Conservation (phyloP, 768 basidiomycete species). For the Pleurotus eryngii region DNA sequence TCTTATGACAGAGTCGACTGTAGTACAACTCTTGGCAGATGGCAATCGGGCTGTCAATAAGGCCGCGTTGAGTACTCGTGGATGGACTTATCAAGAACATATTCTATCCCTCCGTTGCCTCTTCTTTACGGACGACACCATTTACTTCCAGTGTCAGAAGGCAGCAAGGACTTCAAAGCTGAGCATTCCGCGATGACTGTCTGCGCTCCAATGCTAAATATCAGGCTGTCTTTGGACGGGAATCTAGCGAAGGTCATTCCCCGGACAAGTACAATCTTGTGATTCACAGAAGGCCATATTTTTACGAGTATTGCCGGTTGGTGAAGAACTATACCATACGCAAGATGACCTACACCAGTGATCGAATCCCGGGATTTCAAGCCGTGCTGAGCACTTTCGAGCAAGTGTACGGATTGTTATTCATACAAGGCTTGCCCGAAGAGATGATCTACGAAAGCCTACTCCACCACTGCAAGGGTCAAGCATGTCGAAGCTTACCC, state of each 20-base stretch:
- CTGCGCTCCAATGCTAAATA: neutral
- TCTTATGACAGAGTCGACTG: too few species aligned
- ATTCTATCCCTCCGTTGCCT: neutral
- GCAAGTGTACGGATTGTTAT: neutral
- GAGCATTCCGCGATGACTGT: neutral
- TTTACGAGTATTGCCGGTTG: neutral
- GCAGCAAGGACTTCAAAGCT: neutral
- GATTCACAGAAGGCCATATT: neutral
- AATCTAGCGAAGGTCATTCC: neutral
- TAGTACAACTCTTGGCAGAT: neutral
- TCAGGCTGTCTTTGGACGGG: neutral
- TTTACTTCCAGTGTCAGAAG: neutral
- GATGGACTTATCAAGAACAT: neutral
- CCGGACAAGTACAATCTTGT: neutral
- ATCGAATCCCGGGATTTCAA: neutral
- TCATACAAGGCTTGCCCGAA: neutral
- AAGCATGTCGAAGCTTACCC: neutral
- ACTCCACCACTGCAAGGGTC: neutral
- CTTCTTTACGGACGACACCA: neutral
- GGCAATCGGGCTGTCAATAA: neutral
- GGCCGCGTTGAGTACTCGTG: neutral
- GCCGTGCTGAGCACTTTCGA: slow-evolving; percentile 1
- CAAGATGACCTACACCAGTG: neutral
- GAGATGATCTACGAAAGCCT: slow-evolving; percentile 2
- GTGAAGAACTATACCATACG: neutral